Conservation (phyloP, 1,284 basidiomycete species). For the Leccinum pallidistipes region DNA sequence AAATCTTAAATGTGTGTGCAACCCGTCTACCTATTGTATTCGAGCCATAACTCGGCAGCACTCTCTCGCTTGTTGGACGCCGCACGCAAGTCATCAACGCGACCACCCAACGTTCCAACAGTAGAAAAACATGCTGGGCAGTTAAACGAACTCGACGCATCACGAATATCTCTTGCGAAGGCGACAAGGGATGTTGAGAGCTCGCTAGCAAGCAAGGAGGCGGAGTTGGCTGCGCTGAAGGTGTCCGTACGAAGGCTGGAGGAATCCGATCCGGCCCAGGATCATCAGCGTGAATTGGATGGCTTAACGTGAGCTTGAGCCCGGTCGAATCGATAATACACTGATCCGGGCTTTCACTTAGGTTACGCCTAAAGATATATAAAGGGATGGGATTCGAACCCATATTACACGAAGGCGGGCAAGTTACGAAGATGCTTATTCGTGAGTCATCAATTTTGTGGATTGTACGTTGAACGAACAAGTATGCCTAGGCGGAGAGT, state of each 20-base stretch:
- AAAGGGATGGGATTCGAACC: slow-evolving; percentile 72
- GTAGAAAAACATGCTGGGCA: slow-evolving; percentile 57
- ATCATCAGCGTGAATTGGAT: slow-evolving; percentile 66
- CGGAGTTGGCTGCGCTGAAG: slow-evolving; percentile 63
- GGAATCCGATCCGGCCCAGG: slow-evolving; percentile 65
- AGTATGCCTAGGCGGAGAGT: slow-evolving; percentile 48
- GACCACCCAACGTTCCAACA: slow-evolving; percentile 68
- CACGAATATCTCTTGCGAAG: slow-evolving; percentile 66
- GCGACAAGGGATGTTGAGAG: slow-evolving; percentile 73
- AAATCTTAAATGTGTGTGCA: slow-evolving; percentile 54
- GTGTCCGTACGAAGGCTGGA: slow-evolving; percentile 61
- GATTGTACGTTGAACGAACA: background rate
- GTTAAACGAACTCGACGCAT: slow-evolving; percentile 64
- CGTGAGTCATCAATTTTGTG: slow-evolving; percentile 42
- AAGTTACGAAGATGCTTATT: slow-evolving; percentile 60
- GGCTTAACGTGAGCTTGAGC: slow-evolving; percentile 58
- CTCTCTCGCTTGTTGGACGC: slow-evolving; percentile 66
- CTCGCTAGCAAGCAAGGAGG: slow-evolving; percentile 62
- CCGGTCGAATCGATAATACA: background rate
- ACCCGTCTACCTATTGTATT: background rate
- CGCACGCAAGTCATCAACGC: slow-evolving; percentile 66
- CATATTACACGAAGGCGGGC: slow-evolving; percentile 51
- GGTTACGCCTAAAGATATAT: slow-evolving; percentile 64
- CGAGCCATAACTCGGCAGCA: slow-evolving; percentile 38
- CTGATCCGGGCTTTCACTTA: slow-evolving; percentile 30